A percentile compares a stretch with the other conserved stretches of the same genome.
Conservation (phyloP, 495 filamentous ascomycete species). For the Parmelia sp. region DNA sequence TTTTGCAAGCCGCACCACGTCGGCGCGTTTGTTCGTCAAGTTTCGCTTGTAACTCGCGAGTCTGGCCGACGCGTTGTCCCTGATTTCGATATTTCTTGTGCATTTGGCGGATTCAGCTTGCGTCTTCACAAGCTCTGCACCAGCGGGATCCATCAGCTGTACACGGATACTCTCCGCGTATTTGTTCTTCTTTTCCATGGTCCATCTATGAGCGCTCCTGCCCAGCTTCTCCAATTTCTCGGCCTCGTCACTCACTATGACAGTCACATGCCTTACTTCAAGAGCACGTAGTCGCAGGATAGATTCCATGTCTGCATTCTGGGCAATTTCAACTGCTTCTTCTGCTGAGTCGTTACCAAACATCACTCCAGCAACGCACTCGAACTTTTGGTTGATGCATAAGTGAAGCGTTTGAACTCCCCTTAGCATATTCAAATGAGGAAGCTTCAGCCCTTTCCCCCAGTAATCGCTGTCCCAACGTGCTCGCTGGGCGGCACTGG, state of each 20-base stretch:
- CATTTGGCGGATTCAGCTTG: background rate
- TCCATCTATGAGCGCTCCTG: background rate
- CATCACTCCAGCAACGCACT: background rate
- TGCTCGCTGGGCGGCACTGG: background rate
- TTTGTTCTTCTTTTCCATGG: background rate
- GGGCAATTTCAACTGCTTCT: background rate
- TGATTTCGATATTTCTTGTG: background rate
- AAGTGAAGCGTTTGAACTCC: background rate
- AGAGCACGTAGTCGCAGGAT: background rate
- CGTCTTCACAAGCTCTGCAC: background rate
- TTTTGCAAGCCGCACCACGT: background rate
- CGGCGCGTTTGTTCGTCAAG: background rate
- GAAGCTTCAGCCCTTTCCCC: background rate
- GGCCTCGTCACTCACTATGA: background rate
- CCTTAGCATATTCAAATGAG: background rate
- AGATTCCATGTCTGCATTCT: background rate
- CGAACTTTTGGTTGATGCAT: background rate
- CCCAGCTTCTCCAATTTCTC: background rate
- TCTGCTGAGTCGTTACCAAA: background rate
- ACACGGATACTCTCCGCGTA: constrained; percentile 2
- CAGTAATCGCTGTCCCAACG: background rate
- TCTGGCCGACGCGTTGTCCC: background rate
- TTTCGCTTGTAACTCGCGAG: background rate
- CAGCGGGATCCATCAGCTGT: background rate
- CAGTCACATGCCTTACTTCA: background rate